A percentile compares a stretch with the other conserved stretches of the same genome.
phyloP scores from a whole-genome alignment of 1,284 basidiomycete genomes.

The Ceratobasidium papillatum region DNA sequence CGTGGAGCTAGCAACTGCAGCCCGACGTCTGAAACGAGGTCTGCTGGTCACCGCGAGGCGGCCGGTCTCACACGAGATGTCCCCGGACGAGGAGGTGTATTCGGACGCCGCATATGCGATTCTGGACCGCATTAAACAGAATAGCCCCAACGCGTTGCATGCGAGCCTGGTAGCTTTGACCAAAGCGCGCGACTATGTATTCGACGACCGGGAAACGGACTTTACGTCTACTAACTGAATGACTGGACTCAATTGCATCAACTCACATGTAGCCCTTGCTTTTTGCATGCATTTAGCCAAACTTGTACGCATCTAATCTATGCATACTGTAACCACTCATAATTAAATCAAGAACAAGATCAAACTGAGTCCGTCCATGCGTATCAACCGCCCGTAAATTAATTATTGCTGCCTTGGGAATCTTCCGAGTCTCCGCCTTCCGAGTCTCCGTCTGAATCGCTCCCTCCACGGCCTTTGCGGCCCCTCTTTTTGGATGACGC shows the following conservation, averaged over 20 bases:
- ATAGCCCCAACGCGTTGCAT: slow-evolving; percentile 32
- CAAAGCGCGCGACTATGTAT: slow-evolving; percentile 9
- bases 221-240: slow-evolving; percentile 26
- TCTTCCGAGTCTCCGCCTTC: slow-evolving; percentile 43
- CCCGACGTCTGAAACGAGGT: slow-evolving; percentile 31
- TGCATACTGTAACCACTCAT: slow-evolving; percentile 39
- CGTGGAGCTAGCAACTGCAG: slow-evolving; percentile 48
- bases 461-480: slow-evolving; percentile 35
- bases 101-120: slow-evolving; percentile 36
- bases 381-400: slow-evolving; percentile 9
- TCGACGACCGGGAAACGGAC: slow-evolving; percentile 5
- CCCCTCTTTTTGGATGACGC: slow-evolving; percentile 28
- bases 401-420: slow-evolving; percentile 32
- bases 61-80: slow-evolving; percentile 5
- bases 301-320: slow-evolving; percentile 39
- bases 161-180: slow-evolving; percentile 30
- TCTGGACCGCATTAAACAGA: slow-evolving; percentile 38
- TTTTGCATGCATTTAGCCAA: slow-evolving; percentile 3
- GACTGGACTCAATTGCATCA: neutral
- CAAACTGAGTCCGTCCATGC: slow-evolving; percentile 5
- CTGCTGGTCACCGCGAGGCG: slow-evolving; percentile 34
- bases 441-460: slow-evolving; percentile 42
- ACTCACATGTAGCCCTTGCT: slow-evolving; percentile 6
- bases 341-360: slow-evolving; percentile 22
- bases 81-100: slow-evolving; percentile 15